A percentile compares a stretch with the other conserved stretches of the same genome.
These are phyloP conservation scores for Boletus bicolor DNA, from an alignment of 768 basidiomycete genomes.

Conservation along the genomic window DNA sequence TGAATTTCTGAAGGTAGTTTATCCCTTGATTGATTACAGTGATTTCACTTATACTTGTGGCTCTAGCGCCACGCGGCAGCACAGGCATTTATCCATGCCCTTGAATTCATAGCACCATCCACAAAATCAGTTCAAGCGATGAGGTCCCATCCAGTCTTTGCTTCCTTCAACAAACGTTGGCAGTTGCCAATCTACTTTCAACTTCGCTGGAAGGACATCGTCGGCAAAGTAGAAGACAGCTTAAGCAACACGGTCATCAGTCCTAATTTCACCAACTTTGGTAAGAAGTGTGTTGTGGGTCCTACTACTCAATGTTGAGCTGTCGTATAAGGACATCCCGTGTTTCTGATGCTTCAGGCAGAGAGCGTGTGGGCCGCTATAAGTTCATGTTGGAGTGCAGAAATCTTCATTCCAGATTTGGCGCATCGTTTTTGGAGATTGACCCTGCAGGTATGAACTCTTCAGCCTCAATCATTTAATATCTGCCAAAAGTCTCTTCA, in stretches of 20 bases:
- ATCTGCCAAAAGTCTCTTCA: constrained; percentile 28
- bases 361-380: constrained; percentile 70
- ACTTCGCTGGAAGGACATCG: constrained; percentile 93
- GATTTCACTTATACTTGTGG: constrained; percentile 1
- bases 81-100: constrained; percentile 73
- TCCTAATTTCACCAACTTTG: constrained; percentile 33
- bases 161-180: constrained; percentile 81
- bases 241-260: constrained; percentile 47
- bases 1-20: constrained; percentile 79
- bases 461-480: neutral
- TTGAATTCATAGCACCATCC: constrained; percentile 84
- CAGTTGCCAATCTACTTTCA: constrained; percentile 97
- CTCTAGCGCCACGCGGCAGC: constrained; percentile 80
- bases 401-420: constrained; percentile 81
- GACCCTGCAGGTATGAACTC: constrained; percentile 69
- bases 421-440: constrained; percentile 87
- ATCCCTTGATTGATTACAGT: neutral
- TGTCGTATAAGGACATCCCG: constrained; percentile 21
- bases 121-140: constrained; percentile 64
- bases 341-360: constrained; percentile 62
- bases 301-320: neutral
- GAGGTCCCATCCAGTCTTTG: constrained; percentile 68
- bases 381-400: constrained; percentile 79
- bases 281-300: constrained; percentile 30
- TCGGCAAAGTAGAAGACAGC: constrained; percentile 68